A percentile compares a stretch with the other conserved stretches of the same genome.
Conservation (phyloP, 2,329 filamentous ascomycete species). For the Lasiodiplodia theobromae region DNA sequence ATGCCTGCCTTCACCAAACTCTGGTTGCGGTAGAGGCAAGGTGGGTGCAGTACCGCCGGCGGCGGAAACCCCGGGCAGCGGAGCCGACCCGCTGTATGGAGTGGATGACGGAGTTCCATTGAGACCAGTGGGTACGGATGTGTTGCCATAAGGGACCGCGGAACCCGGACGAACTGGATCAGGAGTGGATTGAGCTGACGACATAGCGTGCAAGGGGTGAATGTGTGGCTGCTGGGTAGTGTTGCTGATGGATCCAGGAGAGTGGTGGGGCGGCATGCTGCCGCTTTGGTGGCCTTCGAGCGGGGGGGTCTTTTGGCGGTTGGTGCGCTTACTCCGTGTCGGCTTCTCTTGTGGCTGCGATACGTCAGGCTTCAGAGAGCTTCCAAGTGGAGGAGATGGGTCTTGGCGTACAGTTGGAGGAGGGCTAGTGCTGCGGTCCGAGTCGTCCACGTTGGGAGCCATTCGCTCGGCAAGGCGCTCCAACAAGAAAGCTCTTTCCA, state of each 20-base stretch:
- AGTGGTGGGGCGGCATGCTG: constrained; percentile 34
- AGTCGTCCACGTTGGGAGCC: constrained; percentile 63
- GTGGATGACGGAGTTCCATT: constrained; percentile 37
- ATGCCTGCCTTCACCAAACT: constrained; percentile 31
- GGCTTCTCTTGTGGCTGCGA: constrained; percentile 78
- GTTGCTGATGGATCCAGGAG: constrained; percentile 33
- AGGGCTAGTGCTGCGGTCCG: constrained; percentile 80
- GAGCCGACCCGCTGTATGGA: constrained; percentile 31
- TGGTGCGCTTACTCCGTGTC: constrained; percentile 74
- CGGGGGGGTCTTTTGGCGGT: constrained; percentile 56
- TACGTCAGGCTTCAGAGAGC: constrained; percentile 11
- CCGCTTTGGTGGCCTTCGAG: constrained; percentile 31
- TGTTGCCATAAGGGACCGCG: constrained; percentile 37
- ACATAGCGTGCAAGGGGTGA: constrained; percentile 35
- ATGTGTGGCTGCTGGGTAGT: constrained; percentile 30
- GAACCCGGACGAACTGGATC: constrained; percentile 38
- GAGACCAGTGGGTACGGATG: constrained; percentile 38
- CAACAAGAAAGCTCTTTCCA: constrained; percentile 73
- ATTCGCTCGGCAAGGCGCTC: constrained; percentile 57
- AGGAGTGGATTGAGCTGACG: constrained; percentile 48
- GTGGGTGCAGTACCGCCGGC: constrained; percentile 39
- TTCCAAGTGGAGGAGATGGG: constrained; percentile 4
- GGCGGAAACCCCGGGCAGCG: constrained; percentile 38
- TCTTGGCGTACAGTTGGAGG: constrained; percentile 71
- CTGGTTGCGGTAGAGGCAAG: constrained; percentile 28